Evolutionary conservation across 768 basidiomycete species (phyloP).

Genomic region (Lentinula raphanica): DNA sequence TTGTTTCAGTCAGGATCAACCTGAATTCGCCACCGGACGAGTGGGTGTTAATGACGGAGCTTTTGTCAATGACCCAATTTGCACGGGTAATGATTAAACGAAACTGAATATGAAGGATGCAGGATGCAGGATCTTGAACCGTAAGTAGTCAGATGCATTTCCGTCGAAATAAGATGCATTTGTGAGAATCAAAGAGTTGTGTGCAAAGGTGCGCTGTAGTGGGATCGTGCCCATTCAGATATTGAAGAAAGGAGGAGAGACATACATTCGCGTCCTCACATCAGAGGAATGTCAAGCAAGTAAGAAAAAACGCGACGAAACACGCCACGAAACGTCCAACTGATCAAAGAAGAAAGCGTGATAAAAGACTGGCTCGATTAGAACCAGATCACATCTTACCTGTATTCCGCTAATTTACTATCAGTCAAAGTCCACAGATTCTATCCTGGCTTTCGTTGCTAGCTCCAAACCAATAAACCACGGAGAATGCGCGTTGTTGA

Average conservation of each 20-base stretch:
- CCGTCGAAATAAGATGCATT: conserved; percentile 69
- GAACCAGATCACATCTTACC: conserved; percentile 69
- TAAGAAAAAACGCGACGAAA: conserved; percentile 11
- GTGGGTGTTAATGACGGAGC: conserved; percentile 60
- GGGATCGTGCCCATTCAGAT: not conserved
- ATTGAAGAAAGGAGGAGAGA: not conserved
- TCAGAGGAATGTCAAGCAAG: conserved; percentile 68
- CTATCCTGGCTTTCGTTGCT: conserved; percentile 77
- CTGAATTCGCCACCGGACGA: conserved; percentile 59
- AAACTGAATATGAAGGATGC: conserved; percentile 19
- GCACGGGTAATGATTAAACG: not conserved
- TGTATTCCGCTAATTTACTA: conserved; percentile 72
- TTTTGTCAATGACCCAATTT: conserved; percentile 73
- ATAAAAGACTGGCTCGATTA: not conserved
- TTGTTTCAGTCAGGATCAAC: conserved; percentile 59
- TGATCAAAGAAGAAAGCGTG: not conserved
- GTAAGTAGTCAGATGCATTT: conserved; percentile 67
- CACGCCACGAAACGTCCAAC: not conserved
- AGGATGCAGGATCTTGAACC: too few species aligned
- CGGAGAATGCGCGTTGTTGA: not conserved
- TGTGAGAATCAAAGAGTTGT: conserved; percentile 59
- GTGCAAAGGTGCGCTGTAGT: conserved; percentile 53
- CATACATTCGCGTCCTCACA: conserved; percentile 60
- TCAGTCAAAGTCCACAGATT: conserved; percentile 82
- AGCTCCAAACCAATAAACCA: conserved; percentile 80